Evolutionary conservation across 2,329 filamentous ascomycete genomes (phyloP).

Genomic region (Microsporum audouinii): DNA sequence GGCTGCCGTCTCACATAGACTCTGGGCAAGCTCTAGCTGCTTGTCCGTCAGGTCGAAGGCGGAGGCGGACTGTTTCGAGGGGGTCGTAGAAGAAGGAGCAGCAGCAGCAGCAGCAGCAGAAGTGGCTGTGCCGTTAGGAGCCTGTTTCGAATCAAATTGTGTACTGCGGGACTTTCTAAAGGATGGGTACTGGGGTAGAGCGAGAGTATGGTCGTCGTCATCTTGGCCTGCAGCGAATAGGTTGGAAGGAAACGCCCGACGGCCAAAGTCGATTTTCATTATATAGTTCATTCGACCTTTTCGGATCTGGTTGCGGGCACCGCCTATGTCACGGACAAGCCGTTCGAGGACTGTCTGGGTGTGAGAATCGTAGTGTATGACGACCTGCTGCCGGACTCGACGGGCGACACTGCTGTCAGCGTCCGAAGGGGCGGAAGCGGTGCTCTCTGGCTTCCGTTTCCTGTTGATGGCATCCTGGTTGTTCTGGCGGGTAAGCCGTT

Average conservation of each 20-base stretch:
- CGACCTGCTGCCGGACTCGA: slow-evolving; percentile 61
- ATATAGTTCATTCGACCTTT: slow-evolving; percentile 58
- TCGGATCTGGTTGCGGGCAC: slow-evolving; percentile 69
- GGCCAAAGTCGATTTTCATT: slow-evolving; percentile 17
- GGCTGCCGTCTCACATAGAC: slow-evolving; percentile 71
- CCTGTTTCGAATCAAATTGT: not conserved
- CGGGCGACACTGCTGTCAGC: slow-evolving; percentile 36
- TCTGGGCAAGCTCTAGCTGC: slow-evolving; percentile 66
- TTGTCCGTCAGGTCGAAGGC: slow-evolving; percentile 66
- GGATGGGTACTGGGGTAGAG: slow-evolving; percentile 9
- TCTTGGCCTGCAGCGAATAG: slow-evolving; percentile 1
- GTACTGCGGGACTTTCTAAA: slow-evolving; percentile 8
- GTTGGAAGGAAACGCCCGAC: slow-evolving; percentile 9
- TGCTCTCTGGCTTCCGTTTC: slow-evolving; percentile 21
- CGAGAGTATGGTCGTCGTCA: not conserved
- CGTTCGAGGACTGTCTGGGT: slow-evolving; percentile 74
- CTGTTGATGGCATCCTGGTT: slow-evolving; percentile 18
- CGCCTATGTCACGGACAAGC: slow-evolving; percentile 69
- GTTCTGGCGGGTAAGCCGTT: slow-evolving; percentile 9
- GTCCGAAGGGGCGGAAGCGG: not conserved
- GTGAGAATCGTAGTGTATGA: slow-evolving; percentile 86
- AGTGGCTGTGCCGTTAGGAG: not conserved
- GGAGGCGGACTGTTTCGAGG: slow-evolving; percentile 36
- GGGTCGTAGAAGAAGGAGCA: not conserved
- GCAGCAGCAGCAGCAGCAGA: not conserved